Conservation (phyloP, 768 basidiomycete species). For the Russula brevipes region DNA sequence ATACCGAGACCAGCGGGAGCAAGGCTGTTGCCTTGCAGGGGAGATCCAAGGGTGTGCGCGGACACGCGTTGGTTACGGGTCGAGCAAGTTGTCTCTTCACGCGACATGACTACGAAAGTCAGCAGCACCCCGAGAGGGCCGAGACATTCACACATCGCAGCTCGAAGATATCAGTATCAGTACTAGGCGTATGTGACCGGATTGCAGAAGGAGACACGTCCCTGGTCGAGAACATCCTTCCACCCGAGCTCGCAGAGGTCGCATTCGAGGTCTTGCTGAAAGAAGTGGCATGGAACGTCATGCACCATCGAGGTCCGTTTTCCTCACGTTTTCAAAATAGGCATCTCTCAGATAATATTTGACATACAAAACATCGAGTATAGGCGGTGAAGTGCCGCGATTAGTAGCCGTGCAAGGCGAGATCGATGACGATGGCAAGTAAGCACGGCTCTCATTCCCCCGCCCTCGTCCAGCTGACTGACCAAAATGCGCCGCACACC, state of each 20-base stretch:
- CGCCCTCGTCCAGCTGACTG: no score
- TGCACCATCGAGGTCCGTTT: slow-evolving; percentile 66
- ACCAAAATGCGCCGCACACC: background rate
- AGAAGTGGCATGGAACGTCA: slow-evolving; percentile 68
- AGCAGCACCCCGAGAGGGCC: no score
- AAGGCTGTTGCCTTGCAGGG: no score
- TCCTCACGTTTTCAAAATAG: background rate
- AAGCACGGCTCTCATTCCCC: background rate
- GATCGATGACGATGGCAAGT: slow-evolving; percentile 49
- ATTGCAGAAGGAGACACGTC: slow-evolving; percentile 67
- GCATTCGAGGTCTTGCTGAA: slow-evolving; percentile 54
- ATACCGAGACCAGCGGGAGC: no score
- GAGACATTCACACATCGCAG: background rate
- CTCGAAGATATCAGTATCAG: slow-evolving; percentile 4
- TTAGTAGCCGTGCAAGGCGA: slow-evolving; percentile 59
- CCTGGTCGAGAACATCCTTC: slow-evolving; percentile 54
- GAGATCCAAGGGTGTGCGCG: no score
- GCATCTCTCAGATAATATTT: background rate
- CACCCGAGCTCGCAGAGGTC: slow-evolving; percentile 46
- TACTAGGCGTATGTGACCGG: slow-evolving; percentile 29
- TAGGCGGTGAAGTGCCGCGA: slow-evolving; percentile 71
- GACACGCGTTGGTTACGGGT: no score
- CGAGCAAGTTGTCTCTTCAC: no score
- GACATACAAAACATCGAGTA: background rate
- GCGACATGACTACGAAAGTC: no score